Conservation (phyloP, 78 protist genomes). For the Isochrysis galbana region DNA sequence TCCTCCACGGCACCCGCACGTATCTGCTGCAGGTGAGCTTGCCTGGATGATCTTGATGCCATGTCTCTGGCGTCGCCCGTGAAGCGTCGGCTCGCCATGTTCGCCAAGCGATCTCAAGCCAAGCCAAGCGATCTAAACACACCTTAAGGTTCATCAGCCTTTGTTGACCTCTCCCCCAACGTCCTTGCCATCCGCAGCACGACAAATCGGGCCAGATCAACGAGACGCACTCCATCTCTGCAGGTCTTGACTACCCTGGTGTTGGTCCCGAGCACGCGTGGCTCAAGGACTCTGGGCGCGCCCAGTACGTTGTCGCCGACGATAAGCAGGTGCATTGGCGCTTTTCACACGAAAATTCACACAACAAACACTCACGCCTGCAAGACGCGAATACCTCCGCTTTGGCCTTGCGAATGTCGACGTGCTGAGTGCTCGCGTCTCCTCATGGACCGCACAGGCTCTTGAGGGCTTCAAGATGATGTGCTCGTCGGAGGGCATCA, state of each 20-base stretch:
- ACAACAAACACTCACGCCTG: neutral
- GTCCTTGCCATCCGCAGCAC: no score
- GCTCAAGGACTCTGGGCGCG: constrained; percentile 70
- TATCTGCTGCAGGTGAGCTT: constrained; percentile 69
- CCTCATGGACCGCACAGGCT: constrained; percentile 31
- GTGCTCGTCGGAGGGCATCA: constrained; percentile 64
- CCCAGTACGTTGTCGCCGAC: constrained; percentile 50
- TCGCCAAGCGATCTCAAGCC: neutral
- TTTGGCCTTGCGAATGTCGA: neutral
- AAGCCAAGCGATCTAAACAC: no score
- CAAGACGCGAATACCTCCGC: neutral
- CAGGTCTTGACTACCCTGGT: constrained; percentile 51
- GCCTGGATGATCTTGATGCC: no score
- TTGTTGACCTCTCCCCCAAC: no score
- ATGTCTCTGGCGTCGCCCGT: no score
- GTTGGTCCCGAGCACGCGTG: constrained; percentile 91
- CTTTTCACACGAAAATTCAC: neutral
- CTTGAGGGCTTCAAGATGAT: constrained; percentile 56
- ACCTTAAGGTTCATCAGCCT: no score
- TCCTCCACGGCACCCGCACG: constrained; percentile 84
- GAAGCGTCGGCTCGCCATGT: neutral
- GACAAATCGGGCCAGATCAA: constrained; percentile 75
- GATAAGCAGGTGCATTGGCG: constrained; percentile 32
- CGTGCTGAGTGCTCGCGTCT: neutral
- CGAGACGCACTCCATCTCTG: constrained; percentile 81